Conservation (phyloP, 139 green algal species). For the Tetraselmis chui region DNA sequence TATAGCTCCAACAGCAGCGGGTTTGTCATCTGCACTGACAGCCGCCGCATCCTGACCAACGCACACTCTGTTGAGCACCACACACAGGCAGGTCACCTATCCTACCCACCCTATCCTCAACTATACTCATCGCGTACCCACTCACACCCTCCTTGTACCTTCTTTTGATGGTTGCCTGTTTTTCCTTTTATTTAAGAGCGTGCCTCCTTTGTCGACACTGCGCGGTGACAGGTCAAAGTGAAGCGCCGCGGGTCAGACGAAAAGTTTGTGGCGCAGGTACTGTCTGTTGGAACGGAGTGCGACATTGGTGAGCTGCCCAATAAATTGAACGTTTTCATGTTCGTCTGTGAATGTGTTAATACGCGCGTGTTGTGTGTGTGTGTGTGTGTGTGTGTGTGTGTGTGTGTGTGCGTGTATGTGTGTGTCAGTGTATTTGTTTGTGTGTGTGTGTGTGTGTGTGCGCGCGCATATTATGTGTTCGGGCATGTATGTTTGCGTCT, state of each 20-base stretch:
- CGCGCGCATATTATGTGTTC: no score
- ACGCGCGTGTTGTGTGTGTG: no score
- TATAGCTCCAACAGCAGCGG: conserved; percentile 65
- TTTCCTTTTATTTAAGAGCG: not conserved
- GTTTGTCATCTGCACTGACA: conserved; percentile 65
- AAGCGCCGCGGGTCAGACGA: conserved; percentile 84
- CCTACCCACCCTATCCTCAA: no score
- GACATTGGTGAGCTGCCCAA: conserved; percentile 62
- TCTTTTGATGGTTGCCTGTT: not conserved
- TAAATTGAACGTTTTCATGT: not conserved
- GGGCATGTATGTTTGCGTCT: no score
- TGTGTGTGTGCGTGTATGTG: no score
- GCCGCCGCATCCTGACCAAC: conserved; percentile 87
- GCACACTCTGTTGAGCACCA: conserved; percentile 94
- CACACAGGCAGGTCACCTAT: no score
- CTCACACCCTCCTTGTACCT: no score
- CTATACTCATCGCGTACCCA: no score
- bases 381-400: no score
- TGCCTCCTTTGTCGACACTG: not conserved
- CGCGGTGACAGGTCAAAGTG: conserved; percentile 75
- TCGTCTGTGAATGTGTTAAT: not conserved
- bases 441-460: no score
- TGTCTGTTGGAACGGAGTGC: conserved; percentile 91
- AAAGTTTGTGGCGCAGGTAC: conserved; percentile 82
- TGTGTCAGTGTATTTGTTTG: no score